These are phyloP conservation scores for Sideroxylon spinosum DNA, from an alignment of 179 eudicot genomes.

Conservation along the genomic window DNA sequence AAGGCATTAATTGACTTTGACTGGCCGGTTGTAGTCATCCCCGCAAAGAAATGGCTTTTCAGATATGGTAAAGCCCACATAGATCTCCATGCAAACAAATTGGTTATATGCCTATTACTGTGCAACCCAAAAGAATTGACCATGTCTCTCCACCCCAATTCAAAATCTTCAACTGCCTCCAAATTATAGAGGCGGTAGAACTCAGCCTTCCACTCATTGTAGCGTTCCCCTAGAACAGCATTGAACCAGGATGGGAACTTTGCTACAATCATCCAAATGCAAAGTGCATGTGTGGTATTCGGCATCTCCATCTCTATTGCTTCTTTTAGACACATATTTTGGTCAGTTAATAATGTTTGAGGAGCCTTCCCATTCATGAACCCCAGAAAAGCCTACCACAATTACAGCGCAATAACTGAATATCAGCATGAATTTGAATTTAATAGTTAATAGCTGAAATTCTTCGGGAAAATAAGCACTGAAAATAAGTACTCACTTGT, in stretches of 20 bases:
- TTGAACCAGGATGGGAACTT: conserved; percentile 98
- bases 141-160: conserved; percentile 89
- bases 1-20: conserved; percentile 87
- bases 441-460: background rate
- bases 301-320: conserved; percentile 86
- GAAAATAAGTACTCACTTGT: background rate
- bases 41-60: conserved; percentile 88
- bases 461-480: background rate
- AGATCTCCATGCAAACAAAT: conserved; percentile 61
- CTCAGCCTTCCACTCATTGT: conserved; percentile 93
- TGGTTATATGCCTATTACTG: conserved; percentile 70
- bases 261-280: conserved; percentile 84
- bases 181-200: conserved; percentile 77
- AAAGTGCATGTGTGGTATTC: conserved; percentile 75
- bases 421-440: background rate
- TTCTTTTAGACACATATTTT: conserved; percentile 82
- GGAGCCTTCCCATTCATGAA: conserved; percentile 93
- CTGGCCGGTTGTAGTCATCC: conserved; percentile 62
- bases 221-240: conserved; percentile 84
- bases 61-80: conserved; percentile 88
- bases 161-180: conserved; percentile 79
- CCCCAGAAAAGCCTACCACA: conserved; percentile 58
- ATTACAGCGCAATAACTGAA: conserved; percentile 16
- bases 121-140: conserved; percentile 65
- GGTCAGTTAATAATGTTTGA: conserved; percentile 84